Evolutionary conservation across 345 rosid genomes (phyloP), one percentile per base, ranked within the genome.

Genomic region (Hibiscus trionum): DNA sequence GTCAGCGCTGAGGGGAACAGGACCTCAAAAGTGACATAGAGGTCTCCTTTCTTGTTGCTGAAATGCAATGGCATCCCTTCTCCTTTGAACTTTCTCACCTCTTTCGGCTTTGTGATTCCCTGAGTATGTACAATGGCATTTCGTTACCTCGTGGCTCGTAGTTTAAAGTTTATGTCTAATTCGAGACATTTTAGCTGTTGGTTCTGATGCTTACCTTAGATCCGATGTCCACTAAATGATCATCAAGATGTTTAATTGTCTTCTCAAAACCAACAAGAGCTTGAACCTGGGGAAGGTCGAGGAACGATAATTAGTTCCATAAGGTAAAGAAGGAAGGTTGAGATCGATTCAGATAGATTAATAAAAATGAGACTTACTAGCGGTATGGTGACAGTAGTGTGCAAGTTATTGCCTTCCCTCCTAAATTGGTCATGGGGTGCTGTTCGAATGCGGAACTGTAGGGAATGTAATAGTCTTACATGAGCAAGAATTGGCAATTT

Each of bases 201-300:
- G 50, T 16, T 12, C 5, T 21, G 47, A 17, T 16, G 67, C 71
- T 80, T 79, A 92, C 99, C 98, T 89, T 90, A 67, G 92, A 77
- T 80, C 96, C 55, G 33, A 92, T 21, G 24, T 21, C 24, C 24
- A 21, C 24, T 21, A 21, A 21, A 21, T 21, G 24, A 21, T 21
- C 24, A 75, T 95, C 97, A 16, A 95, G 91, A 77, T 95, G 98
- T 80, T 88, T 87, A 19, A 92, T 80, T 64, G 88, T 82, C 87
- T 90, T 95, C 88, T 95, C 91, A 63, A 95, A 95, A 74, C 99
- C 99, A 80, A 92, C 97, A 72, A 95, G 93, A 14, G 98, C 98
- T 87, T 95, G 93, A 61, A 95, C 90, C 99, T 95, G 76, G 19
- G 58, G 9, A 63, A 49, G 58, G 42, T 35, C 52, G 4, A 12